A percentile compares a stretch with the other conserved stretches of the same genome.
phyloP scores from a whole-genome alignment of 805 yeast species.

The Spathaspora arborariae region DNA sequence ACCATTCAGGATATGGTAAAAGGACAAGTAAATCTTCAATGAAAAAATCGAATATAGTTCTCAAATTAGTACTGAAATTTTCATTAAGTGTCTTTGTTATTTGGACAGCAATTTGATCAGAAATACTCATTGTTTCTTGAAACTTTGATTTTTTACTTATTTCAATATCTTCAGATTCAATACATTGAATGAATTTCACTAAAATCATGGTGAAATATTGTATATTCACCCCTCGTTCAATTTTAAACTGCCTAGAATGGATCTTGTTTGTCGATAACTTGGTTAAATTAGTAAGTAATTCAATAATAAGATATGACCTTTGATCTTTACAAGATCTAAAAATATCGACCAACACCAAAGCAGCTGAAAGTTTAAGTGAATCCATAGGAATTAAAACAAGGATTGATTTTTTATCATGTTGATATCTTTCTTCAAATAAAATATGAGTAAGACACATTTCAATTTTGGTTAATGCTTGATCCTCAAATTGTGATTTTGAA shows the following conservation, averaged over 20 bases:
- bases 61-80: slow-evolving; percentile 3
- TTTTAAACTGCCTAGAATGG: slow-evolving; percentile 38
- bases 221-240: slow-evolving; percentile 44
- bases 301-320: slow-evolving; percentile 56
- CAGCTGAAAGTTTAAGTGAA: slow-evolving; percentile 21
- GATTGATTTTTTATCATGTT: slow-evolving; percentile 17
- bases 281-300: slow-evolving; percentile 50
- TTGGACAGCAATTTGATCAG: neutral
- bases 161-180: neutral
- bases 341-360: slow-evolving; percentile 25
- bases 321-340: slow-evolving; percentile 47
- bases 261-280: slow-evolving; percentile 45
- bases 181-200: slow-evolving; percentile 19
- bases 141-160: neutral
- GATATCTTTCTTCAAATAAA: slow-evolving; percentile 35
- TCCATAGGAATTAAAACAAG: slow-evolving; percentile 19
- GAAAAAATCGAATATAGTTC: slow-evolving; percentile 47
- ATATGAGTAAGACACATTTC: slow-evolving; percentile 48
- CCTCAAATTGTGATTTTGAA: slow-evolving; percentile 29
- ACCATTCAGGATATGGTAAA: slow-evolving; percentile 56
- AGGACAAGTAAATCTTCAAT: slow-evolving; percentile 54
- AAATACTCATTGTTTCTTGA: neutral
- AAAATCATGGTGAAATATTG: slow-evolving; percentile 48
- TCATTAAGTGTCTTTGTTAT: neutral
- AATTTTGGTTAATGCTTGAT: slow-evolving; percentile 51